phyloP scores from a whole-genome alignment of 148 eudicot species.

The Drosera capensis region DNA sequence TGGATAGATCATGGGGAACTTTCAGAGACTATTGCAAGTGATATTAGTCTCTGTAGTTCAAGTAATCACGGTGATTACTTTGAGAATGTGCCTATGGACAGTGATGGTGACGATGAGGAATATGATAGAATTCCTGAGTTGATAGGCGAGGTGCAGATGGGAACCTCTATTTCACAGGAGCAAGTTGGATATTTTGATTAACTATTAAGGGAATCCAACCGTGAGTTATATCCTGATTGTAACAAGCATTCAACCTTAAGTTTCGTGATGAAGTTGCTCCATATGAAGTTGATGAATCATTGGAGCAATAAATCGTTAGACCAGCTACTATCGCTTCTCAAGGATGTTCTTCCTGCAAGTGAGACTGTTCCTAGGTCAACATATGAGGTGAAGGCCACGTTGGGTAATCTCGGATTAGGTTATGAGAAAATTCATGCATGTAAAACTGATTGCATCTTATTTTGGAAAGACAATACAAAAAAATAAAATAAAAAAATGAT shows the following conservation, averaged over 20 bases:
- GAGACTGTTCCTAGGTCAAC: background rate
- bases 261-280: background rate
- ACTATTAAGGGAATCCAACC: background rate
- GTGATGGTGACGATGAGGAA: background rate
- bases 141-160: background rate
- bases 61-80: background rate
- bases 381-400: background rate
- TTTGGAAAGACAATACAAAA: conserved; percentile 4
- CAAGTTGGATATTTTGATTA: background rate
- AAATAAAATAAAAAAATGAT: conserved; percentile 1
- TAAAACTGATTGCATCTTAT: conserved; percentile 3
- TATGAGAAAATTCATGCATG: conserved; percentile 7
- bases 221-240: background rate
- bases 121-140: background rate
- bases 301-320: background rate
- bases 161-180: background rate
- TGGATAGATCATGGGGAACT: background rate
- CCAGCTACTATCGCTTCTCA: background rate
- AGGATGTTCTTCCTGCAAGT: background rate
- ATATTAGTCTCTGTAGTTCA: background rate
- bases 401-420: conserved; percentile 6
- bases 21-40: background rate
- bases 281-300: too few species aligned
- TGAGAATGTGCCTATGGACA: background rate
- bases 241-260: too few species aligned